Evolutionary conservation across 2,329 filamentous ascomycete genomes (phyloP), one percentile per base, ranked within the genome.

Genomic region (Xylaria multiplex): DNA sequence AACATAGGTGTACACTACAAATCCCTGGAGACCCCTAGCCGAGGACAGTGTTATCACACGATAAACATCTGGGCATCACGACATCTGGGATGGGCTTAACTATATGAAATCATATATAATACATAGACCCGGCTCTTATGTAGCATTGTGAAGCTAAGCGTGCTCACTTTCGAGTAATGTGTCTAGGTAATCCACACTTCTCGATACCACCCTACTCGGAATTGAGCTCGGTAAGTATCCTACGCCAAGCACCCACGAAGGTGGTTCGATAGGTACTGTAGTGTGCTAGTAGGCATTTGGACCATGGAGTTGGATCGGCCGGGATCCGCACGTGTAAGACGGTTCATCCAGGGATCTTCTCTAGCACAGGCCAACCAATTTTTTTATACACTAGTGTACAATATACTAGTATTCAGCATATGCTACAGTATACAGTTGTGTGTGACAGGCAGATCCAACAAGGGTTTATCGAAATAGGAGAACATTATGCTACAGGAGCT

Each of bases 41-140:
- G 62, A 50, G 48, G 54, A 64, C 50, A 49, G 56, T 55, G 50
- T 45, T 43, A 49, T 48, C 59, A 30, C 50, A 37, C 14, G 30
- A 48, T 45, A 8, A 52, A 45, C n/a, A 11, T 11, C 40, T 7
- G 50, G 19, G 11, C n/a, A 11, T 40, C 19, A 40, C 30, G 14
- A n/a, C 11, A 53, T 35, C 19, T n/a, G 35, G 27, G 35, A 14
- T 27, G 8, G 5, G 8, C 32, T 30, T 35, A 9, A 24, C 52
- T 42, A 42, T n/a, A 27, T 32, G n/a, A 16, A n/a, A 9, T 35
- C 13, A 9, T 50, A 50, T 46, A 24, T 48, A 48, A 3, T 27
- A 27, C 5, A 24, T 13, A 27, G 14, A 14, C 13, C 22, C 24
- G 13, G 2, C 9, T 27, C 3, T 13, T 27, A 2, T 22, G 22